phyloP scores from a whole-genome alignment of 73 alveolate genomes.

The Paramecium sexaurelia region DNA sequence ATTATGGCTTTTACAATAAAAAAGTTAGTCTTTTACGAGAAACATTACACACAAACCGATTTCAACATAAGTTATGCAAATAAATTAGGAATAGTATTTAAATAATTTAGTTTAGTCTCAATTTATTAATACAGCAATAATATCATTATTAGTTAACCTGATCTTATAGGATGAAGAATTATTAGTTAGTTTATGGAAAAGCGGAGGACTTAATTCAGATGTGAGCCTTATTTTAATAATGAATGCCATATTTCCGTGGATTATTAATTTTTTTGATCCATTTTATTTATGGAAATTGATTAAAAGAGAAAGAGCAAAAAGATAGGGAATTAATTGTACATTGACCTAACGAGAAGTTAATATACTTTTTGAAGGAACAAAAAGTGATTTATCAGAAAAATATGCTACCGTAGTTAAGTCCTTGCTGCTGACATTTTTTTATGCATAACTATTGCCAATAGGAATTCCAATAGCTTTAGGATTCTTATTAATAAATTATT shows the following conservation, averaged over 20 bases:
- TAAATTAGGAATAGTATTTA: not conserved
- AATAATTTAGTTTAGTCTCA: not conserved
- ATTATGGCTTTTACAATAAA: not conserved
- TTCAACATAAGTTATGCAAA: constrained; percentile 1
- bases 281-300: not conserved
- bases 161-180: not conserved
- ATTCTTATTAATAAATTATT: not conserved
- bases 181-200: not conserved
- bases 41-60: not conserved
- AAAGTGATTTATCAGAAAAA: not conserved
- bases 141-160: not conserved
- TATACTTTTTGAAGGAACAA: not conserved
- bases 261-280: constrained; percentile 3
- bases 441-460: constrained; percentile 37
- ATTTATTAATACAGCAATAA: constrained; percentile 33
- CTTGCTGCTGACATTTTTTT: not conserved
- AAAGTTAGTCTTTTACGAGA: not conserved
- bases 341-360: constrained; percentile 12
- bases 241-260: constrained; percentile 17
- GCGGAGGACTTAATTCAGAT: constrained; percentile 32
- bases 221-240: not conserved
- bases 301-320: not conserved
- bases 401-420: not conserved
- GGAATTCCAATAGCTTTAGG: constrained; percentile 14
- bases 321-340: not conserved